Conservation (phyloP, 176 grass and related monocot genomes). For the Carex littledalei region DNA sequence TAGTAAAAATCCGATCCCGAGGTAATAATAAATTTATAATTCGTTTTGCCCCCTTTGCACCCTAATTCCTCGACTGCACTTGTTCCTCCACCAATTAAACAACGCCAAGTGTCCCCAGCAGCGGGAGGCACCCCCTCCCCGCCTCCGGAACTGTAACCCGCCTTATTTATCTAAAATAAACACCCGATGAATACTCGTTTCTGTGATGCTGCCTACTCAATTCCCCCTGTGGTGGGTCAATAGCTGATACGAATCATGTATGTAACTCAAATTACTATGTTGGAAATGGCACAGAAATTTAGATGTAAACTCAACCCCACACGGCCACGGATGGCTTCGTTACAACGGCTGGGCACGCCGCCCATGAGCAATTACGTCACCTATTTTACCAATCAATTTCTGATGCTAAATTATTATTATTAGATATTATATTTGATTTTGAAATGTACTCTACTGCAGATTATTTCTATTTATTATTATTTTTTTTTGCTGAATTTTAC, state of each 20-base stretch:
- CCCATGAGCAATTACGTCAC: constrained; percentile 13
- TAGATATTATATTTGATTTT: neutral
- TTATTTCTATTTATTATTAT: too few species aligned
- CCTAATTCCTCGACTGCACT: neutral
- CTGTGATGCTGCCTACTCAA: neutral
- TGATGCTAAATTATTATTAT: neutral
- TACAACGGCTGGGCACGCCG: constrained; percentile 6
- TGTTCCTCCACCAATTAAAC: constrained; percentile 8
- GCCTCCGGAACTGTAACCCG: constrained; percentile 18
- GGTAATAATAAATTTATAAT: constrained; percentile 9
- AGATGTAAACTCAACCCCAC: neutral
- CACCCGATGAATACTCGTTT: neutral
- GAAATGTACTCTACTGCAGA: too few species aligned
- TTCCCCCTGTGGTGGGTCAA: neutral
- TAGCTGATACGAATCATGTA: neutral
- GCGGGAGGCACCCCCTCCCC: constrained; percentile 10
- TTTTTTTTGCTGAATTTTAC: neutral
- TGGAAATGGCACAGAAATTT: neutral
- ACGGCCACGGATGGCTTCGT: neutral
- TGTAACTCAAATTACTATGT: neutral
- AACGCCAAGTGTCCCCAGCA: constrained; percentile 24
- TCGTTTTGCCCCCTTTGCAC: neutral
- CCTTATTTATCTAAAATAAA: neutral
- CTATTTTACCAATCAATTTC: neutral
- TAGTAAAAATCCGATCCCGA: constrained; percentile 9